phyloP scores from a whole-genome alignment of 345 rosid genomes.

The Syzygium grande region DNA sequence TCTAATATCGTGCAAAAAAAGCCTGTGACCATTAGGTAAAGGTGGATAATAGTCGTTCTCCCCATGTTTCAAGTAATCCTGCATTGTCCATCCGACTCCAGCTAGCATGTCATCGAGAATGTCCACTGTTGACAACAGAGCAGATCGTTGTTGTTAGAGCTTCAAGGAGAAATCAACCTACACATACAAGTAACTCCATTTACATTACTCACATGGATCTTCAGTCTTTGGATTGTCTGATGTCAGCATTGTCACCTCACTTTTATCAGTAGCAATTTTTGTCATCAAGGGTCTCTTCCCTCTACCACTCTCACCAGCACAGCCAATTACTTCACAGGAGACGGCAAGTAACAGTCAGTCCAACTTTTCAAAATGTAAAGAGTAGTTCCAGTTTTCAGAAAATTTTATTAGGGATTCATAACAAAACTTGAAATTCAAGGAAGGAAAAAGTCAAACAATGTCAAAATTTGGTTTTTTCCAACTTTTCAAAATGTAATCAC shows the following conservation, averaged over 20 bases:
- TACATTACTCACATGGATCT: constrained; percentile 65
- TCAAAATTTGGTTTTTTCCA: background rate
- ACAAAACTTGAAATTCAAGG: background rate
- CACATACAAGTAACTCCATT: background rate
- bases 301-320: constrained; percentile 71
- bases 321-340: constrained; percentile 59
- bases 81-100: constrained; percentile 94
- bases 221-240: constrained; percentile 82
- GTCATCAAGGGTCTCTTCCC: constrained; percentile 87
- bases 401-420: background rate
- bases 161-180: background rate
- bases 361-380: background rate
- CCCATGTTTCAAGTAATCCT: constrained; percentile 80
- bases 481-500: background rate
- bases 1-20: constrained; percentile 84
- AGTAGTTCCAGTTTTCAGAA: background rate
- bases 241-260: constrained; percentile 89
- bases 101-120: constrained; percentile 92
- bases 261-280: constrained; percentile 82
- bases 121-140: constrained; percentile 56
- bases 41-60: constrained; percentile 91
- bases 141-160: background rate
- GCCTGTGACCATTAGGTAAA: constrained; percentile 78
- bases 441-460: background rate
- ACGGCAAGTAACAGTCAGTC: background rate